A percentile compares a stretch with the other conserved stretches of the same genome.
Evolutionary conservation across 2,329 filamentous ascomycete species (phyloP).

Genomic region (Cercospora sp.): DNA sequence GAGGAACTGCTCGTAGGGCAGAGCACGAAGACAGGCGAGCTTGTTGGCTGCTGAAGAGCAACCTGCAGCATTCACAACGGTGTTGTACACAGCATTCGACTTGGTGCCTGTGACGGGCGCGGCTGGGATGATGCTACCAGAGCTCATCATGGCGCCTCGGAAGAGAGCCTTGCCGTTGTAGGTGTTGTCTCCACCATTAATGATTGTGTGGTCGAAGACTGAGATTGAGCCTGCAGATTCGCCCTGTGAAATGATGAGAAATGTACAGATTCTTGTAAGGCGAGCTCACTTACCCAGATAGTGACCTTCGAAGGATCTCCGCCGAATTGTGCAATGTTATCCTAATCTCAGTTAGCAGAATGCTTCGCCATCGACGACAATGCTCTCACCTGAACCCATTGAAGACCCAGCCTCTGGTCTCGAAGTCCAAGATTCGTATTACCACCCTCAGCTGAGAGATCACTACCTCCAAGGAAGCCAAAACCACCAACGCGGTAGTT

Average conservation of each 20-base stretch:
- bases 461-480: constrained; percentile 39
- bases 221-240: constrained; percentile 57
- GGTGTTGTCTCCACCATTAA: constrained; percentile 70
- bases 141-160: constrained; percentile 76
- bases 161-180: constrained; percentile 77
- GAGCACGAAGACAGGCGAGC: constrained; percentile 20
- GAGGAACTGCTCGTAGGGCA: constrained; percentile 45
- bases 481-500: constrained; percentile 59
- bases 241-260: too few species aligned
- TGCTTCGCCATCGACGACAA: too few species aligned
- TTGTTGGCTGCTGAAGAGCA: constrained; percentile 32
- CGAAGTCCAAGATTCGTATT: constrained; percentile 39
- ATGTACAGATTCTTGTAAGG: too few species aligned
- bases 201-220: constrained; percentile 71
- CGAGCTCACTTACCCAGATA: constrained; percentile 72
- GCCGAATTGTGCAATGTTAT: constrained; percentile 61
- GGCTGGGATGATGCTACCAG: constrained; percentile 62
- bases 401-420: constrained; percentile 35
- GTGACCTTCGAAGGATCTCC: constrained; percentile 65
- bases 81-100: constrained; percentile 25
- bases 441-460: constrained; percentile 37
- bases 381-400: constrained; percentile 35
- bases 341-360: constrained; percentile 16
- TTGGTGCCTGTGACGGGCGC: constrained; percentile 38
- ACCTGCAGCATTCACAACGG: constrained; percentile 14